Evolutionary conservation across 768 basidiomycete species (phyloP), one percentile per base, ranked within the genome.

Genomic region (Macrolepiota fuliginosa): DNA sequence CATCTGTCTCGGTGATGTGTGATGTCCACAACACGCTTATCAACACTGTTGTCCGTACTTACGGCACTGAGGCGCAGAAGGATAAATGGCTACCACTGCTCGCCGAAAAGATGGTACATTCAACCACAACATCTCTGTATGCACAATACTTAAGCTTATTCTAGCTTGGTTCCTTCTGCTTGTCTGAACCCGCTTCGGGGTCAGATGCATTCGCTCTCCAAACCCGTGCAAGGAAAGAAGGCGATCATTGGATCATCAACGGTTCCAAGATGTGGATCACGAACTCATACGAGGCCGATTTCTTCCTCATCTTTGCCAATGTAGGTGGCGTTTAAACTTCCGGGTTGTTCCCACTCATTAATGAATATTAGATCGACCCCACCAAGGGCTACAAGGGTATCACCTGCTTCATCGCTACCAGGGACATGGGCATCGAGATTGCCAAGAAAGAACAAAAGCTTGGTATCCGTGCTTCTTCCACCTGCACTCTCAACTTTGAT

Each of bases 201-300:
- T 97, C 95, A 4, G 97, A 99, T 70, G 97, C 97, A 0, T 99
- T 99, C 71, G 95, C 96, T 0, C 79, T 99, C 36, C 93, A 96
- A 72, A 95, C 97, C 1, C 90, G 91, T 11, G 96, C 97, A 15
- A 89, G 82, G 71, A 92, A 90, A 73, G 89, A 93, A 50, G 94
- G 93, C 17, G 86, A 90, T 67, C 73, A 89, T 72, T 98, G 90
- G 84, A 77, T 94, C 32, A 72, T 99, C 56, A 96, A 94, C 67
- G 97, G 97, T n/a, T 92, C 93, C 59, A 99, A 99, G 80, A 96
- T 96, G 95, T 97, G 95, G 95, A 97, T 98, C 62, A 96, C 95
- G 25, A 98, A 98, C 75, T 96, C 94, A 0, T 83, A 86, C 62
- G 94, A 96, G 74, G 94, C 94, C 1, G 92, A 94, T 50, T 82